A percentile compares a stretch with the other conserved stretches of the same genome.
These are phyloP conservation scores for Mycena sanguinolenta DNA, from an alignment of 768 basidiomycete genomes.

Conservation along the genomic window DNA sequence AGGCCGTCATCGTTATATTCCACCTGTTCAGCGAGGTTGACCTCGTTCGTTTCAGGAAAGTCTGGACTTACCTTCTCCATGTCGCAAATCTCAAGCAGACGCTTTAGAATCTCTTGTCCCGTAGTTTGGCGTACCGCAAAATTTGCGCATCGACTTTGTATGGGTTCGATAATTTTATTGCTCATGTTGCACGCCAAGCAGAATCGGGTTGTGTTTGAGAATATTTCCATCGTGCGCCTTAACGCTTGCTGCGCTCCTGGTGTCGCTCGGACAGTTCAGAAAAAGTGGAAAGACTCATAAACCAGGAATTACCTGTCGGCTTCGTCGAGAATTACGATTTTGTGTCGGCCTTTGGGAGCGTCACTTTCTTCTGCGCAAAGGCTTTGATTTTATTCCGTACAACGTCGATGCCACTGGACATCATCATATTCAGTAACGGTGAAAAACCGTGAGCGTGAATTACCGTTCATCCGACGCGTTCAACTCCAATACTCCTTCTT, in stretches of 20 bases:
- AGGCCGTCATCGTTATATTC: slow-evolving; percentile 95
- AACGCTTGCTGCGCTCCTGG: slow-evolving; percentile 97
- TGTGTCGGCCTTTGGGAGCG: slow-evolving; percentile 95
- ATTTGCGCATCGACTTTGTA: slow-evolving; percentile 98
- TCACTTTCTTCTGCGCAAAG: slow-evolving; percentile 99
- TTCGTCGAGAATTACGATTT: slow-evolving; percentile 98
- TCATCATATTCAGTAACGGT: slow-evolving; percentile 19
- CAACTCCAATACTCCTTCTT: slow-evolving; percentile 96
- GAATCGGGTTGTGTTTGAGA: slow-evolving; percentile 97
- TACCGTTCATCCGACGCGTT: slow-evolving; percentile 99
- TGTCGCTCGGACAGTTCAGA: slow-evolving; percentile 71
- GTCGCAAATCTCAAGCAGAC: slow-evolving; percentile 94
- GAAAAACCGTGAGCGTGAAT: background rate
- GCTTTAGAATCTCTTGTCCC: slow-evolving; percentile 92
- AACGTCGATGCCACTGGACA: slow-evolving; percentile 93
- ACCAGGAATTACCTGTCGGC: slow-evolving; percentile 82
- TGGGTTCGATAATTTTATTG: slow-evolving; percentile 99
- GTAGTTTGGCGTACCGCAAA: slow-evolving; percentile 90
- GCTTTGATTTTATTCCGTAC: slow-evolving; percentile 98
- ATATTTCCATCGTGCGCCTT: slow-evolving; percentile 99
- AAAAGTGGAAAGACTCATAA: background rate
- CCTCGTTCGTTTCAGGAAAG: slow-evolving; percentile 4
- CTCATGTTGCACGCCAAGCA: slow-evolving; percentile 99
- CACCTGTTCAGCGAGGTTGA: slow-evolving; percentile 71
- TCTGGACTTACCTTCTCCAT: slow-evolving; percentile 80